These are phyloP conservation scores for Fomitopsis schrenkii DNA, from an alignment of 1,284 basidiomycete species.

Conservation along the genomic window DNA sequence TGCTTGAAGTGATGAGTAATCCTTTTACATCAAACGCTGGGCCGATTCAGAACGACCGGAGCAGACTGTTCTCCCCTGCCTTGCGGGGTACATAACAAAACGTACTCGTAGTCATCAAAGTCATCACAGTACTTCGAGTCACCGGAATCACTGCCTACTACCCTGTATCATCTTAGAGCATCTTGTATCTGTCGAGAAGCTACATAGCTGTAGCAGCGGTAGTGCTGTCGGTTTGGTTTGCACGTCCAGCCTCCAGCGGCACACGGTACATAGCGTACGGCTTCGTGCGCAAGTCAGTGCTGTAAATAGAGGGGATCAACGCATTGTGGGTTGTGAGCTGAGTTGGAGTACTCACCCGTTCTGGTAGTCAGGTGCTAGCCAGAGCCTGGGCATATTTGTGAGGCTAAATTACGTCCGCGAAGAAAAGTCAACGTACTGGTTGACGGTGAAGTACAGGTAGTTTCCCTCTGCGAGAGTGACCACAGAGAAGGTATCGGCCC, in stretches of 20 bases:
- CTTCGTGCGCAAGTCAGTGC: slow-evolving; percentile 12
- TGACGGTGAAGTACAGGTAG: slow-evolving; percentile 16
- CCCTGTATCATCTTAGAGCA: too few relatives aligned
- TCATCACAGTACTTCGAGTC: too few relatives aligned
- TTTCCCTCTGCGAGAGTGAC: slow-evolving; percentile 9
- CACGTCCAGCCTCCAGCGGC: slow-evolving; percentile 5
- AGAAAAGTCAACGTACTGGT: slow-evolving; percentile 10
- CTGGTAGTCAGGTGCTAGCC: slow-evolving; percentile 20
- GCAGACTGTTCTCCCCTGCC: too few relatives aligned
- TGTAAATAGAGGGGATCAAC: neutral
- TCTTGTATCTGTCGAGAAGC: too few relatives aligned
- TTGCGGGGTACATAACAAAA: too few relatives aligned
- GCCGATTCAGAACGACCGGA: too few relatives aligned
- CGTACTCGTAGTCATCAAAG: too few relatives aligned
- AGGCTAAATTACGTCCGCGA: neutral
- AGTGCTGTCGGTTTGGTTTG: slow-evolving; percentile 6
- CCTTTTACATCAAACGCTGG: too few relatives aligned
- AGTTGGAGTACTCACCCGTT: slow-evolving; percentile 11
- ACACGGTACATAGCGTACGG: slow-evolving; percentile 14
- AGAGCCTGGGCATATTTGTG: slow-evolving; percentile 8
- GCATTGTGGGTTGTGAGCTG: neutral
- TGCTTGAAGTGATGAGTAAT: too few relatives aligned
- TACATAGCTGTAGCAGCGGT: too few relatives aligned
- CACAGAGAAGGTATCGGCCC: slow-evolving; percentile 17
- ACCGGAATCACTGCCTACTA: too few relatives aligned